Evolutionary conservation across 257 asterid species (phyloP), one percentile per base, ranked within the genome.

Genomic region (Plantago elongata): DNA sequence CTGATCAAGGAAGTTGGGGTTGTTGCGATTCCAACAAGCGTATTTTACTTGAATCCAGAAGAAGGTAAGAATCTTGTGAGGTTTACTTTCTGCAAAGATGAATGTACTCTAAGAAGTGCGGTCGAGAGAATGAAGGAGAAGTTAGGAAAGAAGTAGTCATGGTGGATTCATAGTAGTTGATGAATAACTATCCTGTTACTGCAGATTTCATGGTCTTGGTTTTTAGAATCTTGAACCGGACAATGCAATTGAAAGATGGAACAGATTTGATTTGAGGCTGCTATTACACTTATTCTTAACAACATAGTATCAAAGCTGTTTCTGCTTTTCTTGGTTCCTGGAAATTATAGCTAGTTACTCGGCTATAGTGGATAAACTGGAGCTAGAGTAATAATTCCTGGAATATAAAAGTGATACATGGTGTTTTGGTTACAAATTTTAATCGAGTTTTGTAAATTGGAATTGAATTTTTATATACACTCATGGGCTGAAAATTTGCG

Each of bases 1-100:
- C 66, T 93, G 57, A 93, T 93, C 69, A 87, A 89, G 77, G 96
- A 93, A 72, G 87, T 93, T 16, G 97, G 97, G 1, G 99, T 93
- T 6, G 97, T 82, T 1, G 97, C 97, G 3, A 93, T 89, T 34
- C 99, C 99, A 0, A 85, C 99, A 3, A 89, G 99, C 8, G 96
- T 93, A 5, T 93, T 93, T 47, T 93, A 93, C 54, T 74, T 93
- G 61, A 74, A 93, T 69, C 94, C 97, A 0, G 96, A 89, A 56
- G 97, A 93, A 48, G 99, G 99, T 10, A 93, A 85, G 83, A 87
- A 87, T 51, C 91, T 93, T 57, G 99, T 93, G 66, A 85, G 99
- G 77, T 93, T 93, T 63, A 87, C 99, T 44, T 93, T 93, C 82
- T 93, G 97, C 80, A 93, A 93, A 71, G 97, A 93, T 58, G 94